Evolutionary conservation across 1,284 basidiomycete species (phyloP).

Genomic region (Ustilago hordei): DNA sequence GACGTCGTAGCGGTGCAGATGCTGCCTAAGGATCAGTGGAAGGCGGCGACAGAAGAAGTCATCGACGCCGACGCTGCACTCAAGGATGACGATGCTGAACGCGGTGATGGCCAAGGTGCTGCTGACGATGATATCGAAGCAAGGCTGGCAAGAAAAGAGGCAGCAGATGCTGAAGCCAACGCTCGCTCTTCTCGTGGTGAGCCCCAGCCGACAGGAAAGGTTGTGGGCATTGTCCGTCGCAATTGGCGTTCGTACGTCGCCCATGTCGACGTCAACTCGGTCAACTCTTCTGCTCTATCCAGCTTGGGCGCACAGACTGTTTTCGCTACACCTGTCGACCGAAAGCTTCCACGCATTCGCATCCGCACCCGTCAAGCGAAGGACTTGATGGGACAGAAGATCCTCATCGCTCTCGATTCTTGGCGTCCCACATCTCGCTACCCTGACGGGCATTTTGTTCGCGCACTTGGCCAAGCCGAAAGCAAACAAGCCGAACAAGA

Average conservation of each 20-base stretch:
- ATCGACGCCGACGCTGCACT: slow-evolving; percentile 83
- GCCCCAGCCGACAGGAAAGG: slow-evolving; percentile 87
- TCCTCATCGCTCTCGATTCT: slow-evolving; percentile 91
- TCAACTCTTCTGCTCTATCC: slow-evolving; percentile 78
- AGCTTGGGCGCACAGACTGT: slow-evolving; percentile 90
- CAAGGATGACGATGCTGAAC: slow-evolving; percentile 86
- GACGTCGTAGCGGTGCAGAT: slow-evolving; percentile 93
- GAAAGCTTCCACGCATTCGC: slow-evolving; percentile 91
- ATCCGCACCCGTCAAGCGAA: slow-evolving; percentile 94
- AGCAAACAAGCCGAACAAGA: slow-evolving; percentile 97
- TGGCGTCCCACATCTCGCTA: slow-evolving; percentile 91
- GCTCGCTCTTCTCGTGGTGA: slow-evolving; percentile 72
- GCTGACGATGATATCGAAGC: slow-evolving; percentile 72
- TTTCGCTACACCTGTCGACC: slow-evolving; percentile 93
- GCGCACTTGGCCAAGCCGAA: slow-evolving; percentile 89
- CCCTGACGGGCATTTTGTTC: slow-evolving; percentile 96
- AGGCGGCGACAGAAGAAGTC: slow-evolving; percentile 89
- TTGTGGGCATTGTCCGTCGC: slow-evolving; percentile 92
- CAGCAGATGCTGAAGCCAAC: slow-evolving; percentile 68
- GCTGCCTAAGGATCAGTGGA: slow-evolving; percentile 90
- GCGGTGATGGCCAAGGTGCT: slow-evolving; percentile 64
- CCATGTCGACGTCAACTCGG: slow-evolving; percentile 89
- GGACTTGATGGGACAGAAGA: slow-evolving; percentile 88
- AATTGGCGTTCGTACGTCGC: slow-evolving; percentile 95
- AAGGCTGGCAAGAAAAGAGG: slow-evolving; percentile 45